Evolutionary conservation across 1,139 yeast species (phyloP).

Genomic region (Hansenula lynferdii): DNA sequence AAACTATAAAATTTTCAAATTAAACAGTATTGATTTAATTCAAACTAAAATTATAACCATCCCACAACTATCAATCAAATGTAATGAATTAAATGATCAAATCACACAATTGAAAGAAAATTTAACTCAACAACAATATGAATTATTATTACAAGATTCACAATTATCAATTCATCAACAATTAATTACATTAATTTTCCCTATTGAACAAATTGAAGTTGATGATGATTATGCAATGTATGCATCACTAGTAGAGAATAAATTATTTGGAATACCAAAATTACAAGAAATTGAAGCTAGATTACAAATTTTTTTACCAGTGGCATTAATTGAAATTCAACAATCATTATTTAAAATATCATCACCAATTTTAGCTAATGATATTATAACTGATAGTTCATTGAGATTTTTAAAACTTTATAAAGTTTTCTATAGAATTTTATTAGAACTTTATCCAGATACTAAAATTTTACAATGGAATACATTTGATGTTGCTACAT

Average conservation of each 20-base stretch:
- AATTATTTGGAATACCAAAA: slow-evolving; percentile 43
- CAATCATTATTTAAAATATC: slow-evolving; percentile 51
- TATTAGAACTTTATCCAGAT: slow-evolving; percentile 30
- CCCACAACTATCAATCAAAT: slow-evolving; percentile 26
- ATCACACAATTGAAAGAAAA: slow-evolving; percentile 32
- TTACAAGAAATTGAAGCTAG: slow-evolving; percentile 38
- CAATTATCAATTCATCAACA: slow-evolving; percentile 54
- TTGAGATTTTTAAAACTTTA: slow-evolving; percentile 49
- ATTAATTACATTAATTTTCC: slow-evolving; percentile 66
- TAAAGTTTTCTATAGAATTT: slow-evolving; percentile 42
- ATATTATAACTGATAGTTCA: slow-evolving; percentile 46
- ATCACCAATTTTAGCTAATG: slow-evolving; percentile 58
- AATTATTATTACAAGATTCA: slow-evolving; percentile 41
- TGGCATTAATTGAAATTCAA: slow-evolving; percentile 59
- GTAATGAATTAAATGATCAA: slow-evolving; percentile 31
- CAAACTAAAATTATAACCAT: slow-evolving; percentile 51
- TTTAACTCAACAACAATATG: slow-evolving; percentile 38
- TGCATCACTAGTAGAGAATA: slow-evolving; percentile 59
- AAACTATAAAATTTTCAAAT: slow-evolving; percentile 34
- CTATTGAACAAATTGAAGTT: slow-evolving; percentile 41
- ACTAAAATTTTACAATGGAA: slow-evolving; percentile 42
- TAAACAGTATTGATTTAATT: slow-evolving; percentile 58
- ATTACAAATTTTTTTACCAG: slow-evolving; percentile 49
- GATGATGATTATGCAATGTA: slow-evolving; percentile 51
- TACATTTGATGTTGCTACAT: slow-evolving; percentile 54